These are phyloP conservation scores for Trametopsis cervina DNA, from an alignment of 768 basidiomycete species.

Conservation along the genomic window DNA sequence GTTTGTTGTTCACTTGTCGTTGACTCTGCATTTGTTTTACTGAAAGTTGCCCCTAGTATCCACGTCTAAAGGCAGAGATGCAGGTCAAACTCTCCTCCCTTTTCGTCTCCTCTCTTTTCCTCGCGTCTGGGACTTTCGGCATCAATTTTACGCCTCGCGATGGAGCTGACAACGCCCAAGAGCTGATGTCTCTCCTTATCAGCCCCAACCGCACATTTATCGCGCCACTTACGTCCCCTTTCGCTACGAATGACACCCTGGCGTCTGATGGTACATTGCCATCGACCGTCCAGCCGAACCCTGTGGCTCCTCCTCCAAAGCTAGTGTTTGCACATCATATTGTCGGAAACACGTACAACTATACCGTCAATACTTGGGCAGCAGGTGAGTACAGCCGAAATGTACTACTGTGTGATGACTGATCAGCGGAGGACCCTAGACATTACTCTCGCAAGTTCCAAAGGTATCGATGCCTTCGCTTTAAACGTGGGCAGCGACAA, in stretches of 20 bases:
- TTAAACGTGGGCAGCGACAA: slow-evolving; percentile 60
- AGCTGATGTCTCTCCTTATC: not conserved
- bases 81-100: not conserved
- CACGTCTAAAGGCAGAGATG: too few relatives aligned
- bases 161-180: not conserved
- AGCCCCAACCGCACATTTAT: not conserved
- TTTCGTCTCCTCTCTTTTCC: not conserved
- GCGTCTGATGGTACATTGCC: not conserved
- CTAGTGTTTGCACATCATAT: slow-evolving; percentile 24
- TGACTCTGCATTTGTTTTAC: too few relatives aligned
- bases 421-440: slow-evolving; percentile 25
- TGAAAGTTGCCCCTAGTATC: too few relatives aligned
- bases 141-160: not conserved
- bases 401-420: not conserved
- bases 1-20: too few relatives aligned
- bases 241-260: not conserved
- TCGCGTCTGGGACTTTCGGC: not conserved
- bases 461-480: slow-evolving; percentile 64
- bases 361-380: slow-evolving; percentile 35
- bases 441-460: slow-evolving; percentile 45
- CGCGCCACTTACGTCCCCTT: not conserved
- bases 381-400: slow-evolving; percentile 25
- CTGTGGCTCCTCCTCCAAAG: slow-evolving; percentile 2
- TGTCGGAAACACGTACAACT: slow-evolving; percentile 63
- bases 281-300: not conserved